phyloP scores from a whole-genome alignment of 139 green algal species.

The Coccomyxa sp. region DNA sequence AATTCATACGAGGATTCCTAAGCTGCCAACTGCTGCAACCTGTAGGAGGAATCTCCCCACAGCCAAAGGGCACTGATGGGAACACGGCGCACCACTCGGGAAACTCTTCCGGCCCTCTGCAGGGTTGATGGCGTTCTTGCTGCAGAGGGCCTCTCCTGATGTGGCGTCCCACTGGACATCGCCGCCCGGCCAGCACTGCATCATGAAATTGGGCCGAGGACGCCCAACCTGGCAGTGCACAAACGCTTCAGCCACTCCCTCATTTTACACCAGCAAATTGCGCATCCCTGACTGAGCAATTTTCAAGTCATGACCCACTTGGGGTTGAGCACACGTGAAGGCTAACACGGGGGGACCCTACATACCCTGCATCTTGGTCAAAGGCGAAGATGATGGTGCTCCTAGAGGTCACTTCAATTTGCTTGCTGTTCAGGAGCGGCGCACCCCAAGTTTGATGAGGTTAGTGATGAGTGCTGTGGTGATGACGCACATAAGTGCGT shows the following conservation, averaged over 20 bases:
- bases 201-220: slow-evolving; percentile 49
- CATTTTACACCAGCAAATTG: background rate
- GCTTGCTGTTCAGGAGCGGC: background rate
- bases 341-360: too few species aligned
- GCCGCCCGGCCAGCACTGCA: slow-evolving; percentile 52
- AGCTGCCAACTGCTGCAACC: too few species aligned
- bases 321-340: too few species aligned
- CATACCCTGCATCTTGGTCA: background rate
- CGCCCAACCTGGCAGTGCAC: slow-evolving; percentile 31
- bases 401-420: too few species aligned
- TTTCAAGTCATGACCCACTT: background rate
- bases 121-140: slow-evolving; percentile 15
- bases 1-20: too few species aligned
- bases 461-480: slow-evolving; percentile 38
- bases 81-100: slow-evolving; percentile 35
- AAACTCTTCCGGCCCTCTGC: slow-evolving; percentile 60
- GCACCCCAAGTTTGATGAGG: slow-evolving; percentile 37
- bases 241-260: background rate
- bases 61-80: too few species aligned
- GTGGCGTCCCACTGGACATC: background rate
- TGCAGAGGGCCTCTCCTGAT: slow-evolving; percentile 31
- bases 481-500: slow-evolving; percentile 17
- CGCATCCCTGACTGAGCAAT: background rate
- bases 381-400: background rate
- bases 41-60: too few species aligned